These are phyloP conservation scores for Cladophialophora carrionii DNA, from an alignment of 2,329 filamentous ascomycete species.

Conservation along the genomic window DNA sequence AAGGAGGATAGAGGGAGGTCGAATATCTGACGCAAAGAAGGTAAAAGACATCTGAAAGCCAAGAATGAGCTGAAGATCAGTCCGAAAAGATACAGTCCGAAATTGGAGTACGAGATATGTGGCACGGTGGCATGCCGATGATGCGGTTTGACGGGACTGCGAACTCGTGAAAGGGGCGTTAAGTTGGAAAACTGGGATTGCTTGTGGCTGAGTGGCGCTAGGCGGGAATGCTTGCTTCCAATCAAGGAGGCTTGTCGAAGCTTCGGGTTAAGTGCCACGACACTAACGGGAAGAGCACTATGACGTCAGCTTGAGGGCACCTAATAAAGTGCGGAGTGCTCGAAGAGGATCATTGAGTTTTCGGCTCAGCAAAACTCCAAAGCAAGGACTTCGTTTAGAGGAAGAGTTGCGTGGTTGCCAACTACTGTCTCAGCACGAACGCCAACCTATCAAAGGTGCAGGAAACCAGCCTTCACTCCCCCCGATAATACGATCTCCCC, in stretches of 20 bases:
- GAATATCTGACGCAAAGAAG: not conserved
- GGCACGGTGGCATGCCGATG: not conserved
- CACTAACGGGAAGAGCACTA: no score
- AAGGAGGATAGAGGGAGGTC: not conserved
- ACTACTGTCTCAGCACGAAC: not conserved
- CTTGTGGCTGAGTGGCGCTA: no score
- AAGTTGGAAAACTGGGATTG: not conserved
- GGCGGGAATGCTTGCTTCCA: not conserved
- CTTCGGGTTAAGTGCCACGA: not conserved
- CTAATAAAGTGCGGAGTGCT: no score
- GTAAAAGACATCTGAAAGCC: not conserved
- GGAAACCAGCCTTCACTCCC: not conserved
- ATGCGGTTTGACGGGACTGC: not conserved
- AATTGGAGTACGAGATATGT: not conserved
- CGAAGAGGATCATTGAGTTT: not conserved
- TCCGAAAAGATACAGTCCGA: not conserved
- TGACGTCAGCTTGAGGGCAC: no score
- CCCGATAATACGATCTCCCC: not conserved
- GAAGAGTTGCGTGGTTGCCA: not conserved
- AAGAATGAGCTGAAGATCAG: not conserved
- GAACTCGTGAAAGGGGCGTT: not conserved
- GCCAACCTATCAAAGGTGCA: not conserved
- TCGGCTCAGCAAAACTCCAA: not conserved
- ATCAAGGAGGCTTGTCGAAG: not conserved
- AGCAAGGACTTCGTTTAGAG: not conserved